Conservation (phyloP, 2,329 filamentous ascomycete genomes). For the Kalmusia sp. region DNA sequence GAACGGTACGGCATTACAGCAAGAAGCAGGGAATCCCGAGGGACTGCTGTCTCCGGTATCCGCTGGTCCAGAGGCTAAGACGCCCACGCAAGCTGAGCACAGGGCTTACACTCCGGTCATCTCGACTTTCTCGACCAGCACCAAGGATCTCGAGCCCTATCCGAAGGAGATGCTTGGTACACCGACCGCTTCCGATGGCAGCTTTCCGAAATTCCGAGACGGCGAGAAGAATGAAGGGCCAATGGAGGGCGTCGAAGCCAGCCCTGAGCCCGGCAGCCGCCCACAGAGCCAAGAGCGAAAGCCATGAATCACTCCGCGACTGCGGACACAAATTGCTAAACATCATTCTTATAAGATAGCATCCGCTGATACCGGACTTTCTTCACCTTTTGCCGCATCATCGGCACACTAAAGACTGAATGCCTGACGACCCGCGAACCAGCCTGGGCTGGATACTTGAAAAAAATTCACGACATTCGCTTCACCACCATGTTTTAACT, state of each 20-base stretch:
- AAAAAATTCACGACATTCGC: constrained; percentile 7
- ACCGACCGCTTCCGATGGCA: constrained; percentile 38
- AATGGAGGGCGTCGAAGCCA: constrained; percentile 30
- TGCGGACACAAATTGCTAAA: not conserved
- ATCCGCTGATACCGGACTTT: not conserved
- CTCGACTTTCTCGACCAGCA: constrained; percentile 60
- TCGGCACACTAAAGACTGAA: constrained; percentile 3
- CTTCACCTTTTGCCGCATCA: not conserved
- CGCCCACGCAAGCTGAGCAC: constrained; percentile 48
- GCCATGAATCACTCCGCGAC: constrained; percentile 13
- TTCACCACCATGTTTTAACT: constrained; percentile 39
- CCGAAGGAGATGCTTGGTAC: constrained; percentile 51
- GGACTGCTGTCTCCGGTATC: constrained; percentile 42
- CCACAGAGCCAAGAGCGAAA: constrained; percentile 17
- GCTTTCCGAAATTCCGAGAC: constrained; percentile 19
- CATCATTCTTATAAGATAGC: not conserved
- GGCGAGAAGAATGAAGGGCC: constrained; percentile 25
- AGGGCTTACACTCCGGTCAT: constrained; percentile 53
- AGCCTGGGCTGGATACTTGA: constrained; percentile 14
- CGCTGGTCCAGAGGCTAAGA: constrained; percentile 47
- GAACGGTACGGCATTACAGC: constrained; percentile 38
- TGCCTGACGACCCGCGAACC: constrained; percentile 5
- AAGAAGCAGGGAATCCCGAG: constrained; percentile 32
- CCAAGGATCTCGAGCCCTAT: constrained; percentile 57
- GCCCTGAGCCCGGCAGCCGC: constrained; percentile 23